Base-by-base conservation (phyloP, 2,329 filamentous ascomycete genomes). In the Diaporthe australafricana region DNA sequence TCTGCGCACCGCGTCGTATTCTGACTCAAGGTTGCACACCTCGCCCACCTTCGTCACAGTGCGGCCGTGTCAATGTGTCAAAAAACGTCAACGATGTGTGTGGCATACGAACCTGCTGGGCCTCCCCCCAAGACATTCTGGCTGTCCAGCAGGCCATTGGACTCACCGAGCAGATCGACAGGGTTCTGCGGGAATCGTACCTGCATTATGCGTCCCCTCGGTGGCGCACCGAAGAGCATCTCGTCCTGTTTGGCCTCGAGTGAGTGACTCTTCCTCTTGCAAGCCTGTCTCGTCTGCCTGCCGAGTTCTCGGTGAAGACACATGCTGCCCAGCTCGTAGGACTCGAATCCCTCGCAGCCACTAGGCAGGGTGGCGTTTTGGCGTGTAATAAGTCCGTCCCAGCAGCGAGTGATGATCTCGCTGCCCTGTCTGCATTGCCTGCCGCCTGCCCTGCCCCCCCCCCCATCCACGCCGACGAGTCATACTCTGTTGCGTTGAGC, bases 181-280 rank as follows among this genome's bases (percentile, higher is more conserved):
- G 35, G 57, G 32, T 53, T 52, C 65, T n/a, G 17, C 47, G 55
- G 57, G 16, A 47, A 42, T 70, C 47, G 73, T 73, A 72, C 72
- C 70, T 74, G 73, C 73, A 74, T 74, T 50, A 63, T 68, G 73
- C 72, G 70, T 67, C 65, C 63, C 65, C 48, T 55, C 50, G 16
- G 62, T 73, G 73, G 66, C 62, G 57, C 57, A 50, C 9, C 42
- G 32, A n/a, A 8, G 16, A n/a, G n/a, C n/a, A n/a, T n/a, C n/a
- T 3, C 38, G 14, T 11, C 38, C 3, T 8, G 14, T n/a, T n/a
- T 45, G 55, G 53, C 45, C 47, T 52, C 73, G 63, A 68, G 40
- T 72, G 70, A 70, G 40, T 74, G 72, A 72, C 69, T 45, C 47
- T 40, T 53, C 20, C 17, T n/a, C 5, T 5, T n/a, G n/a, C n/a